phyloP scores from a whole-genome alignment of 83 land plant species.

The Thuja plicata region DNA sequence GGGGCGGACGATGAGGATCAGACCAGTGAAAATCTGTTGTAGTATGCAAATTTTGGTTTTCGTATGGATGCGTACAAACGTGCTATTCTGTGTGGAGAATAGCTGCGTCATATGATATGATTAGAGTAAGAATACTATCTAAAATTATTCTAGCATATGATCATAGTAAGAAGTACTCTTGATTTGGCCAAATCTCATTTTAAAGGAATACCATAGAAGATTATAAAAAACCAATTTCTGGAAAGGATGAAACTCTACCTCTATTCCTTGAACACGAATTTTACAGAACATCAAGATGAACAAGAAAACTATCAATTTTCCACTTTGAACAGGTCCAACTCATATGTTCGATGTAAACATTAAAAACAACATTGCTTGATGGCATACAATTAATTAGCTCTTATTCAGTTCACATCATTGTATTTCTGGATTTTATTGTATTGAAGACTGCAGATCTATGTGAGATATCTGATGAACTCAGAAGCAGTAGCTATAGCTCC shows the following conservation, averaged over 20 bases:
- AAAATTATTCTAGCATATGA: too few species aligned
- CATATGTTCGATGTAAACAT: background rate
- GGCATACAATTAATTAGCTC: background rate
- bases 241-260: background rate
- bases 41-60: too few species aligned
- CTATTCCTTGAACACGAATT: background rate
- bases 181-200: background rate
- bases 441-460: conserved; percentile 18
- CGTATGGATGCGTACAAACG: too few species aligned
- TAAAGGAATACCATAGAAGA: background rate
- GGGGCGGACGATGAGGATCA: too few species aligned
- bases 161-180: background rate
- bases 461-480: conserved; percentile 62
- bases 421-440: background rate
- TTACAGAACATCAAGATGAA: too few species aligned
- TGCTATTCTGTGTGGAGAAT: too few species aligned
- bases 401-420: background rate
- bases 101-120: background rate
- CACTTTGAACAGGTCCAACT: background rate
- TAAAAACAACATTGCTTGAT: background rate
- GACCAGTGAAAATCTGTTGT: too few species aligned
- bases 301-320: background rate
- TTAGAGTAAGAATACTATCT: too few species aligned
- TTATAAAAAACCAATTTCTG: background rate
- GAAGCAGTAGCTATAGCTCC: conserved; percentile 88